Conservation (phyloP, 495 filamentous ascomycete genomes). For the Pyronema omphalodes region DNA sequence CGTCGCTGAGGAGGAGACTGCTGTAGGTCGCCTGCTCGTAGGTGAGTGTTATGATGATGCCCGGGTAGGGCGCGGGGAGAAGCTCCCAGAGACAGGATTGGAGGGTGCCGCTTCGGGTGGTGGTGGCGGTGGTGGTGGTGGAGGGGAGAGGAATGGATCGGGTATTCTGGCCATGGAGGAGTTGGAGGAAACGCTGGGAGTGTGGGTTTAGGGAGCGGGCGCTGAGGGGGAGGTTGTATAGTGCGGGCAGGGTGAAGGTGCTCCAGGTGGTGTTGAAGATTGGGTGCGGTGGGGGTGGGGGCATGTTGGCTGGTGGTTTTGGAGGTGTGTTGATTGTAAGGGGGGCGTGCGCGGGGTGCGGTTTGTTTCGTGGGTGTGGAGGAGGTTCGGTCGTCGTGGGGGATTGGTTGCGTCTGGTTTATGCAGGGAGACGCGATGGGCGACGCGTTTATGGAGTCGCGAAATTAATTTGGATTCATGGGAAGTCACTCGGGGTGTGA, state of each 20-base stretch:
- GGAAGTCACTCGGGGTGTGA: too few species aligned
- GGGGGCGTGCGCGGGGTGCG: not conserved
- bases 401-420: not conserved
- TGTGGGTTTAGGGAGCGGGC: constrained; percentile 29
- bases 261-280: constrained; percentile 40
- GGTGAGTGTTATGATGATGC: constrained; percentile 30
- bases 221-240: constrained; percentile 30
- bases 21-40: constrained; percentile 35
- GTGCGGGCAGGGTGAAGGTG: constrained; percentile 37
- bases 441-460: too few species aligned
- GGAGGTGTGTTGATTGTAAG: not conserved
- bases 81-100: constrained; percentile 31
- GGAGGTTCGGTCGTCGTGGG: not conserved
- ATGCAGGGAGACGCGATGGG: not conserved
- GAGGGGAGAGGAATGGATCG: constrained; percentile 28
- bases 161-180: constrained; percentile 34
- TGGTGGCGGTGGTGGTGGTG: constrained; percentile 24
- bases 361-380: not conserved
- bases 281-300: too few species aligned
- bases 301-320: too few species aligned
- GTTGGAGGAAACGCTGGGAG: constrained; percentile 33
- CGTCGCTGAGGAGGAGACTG: constrained; percentile 6
- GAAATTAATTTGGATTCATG: too few species aligned
- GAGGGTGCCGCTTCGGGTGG: constrained; percentile 29
- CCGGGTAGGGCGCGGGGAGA: constrained; percentile 22